A percentile compares a stretch with the other conserved stretches of the same genome.
Conservation (phyloP, 2,329 filamentous ascomycete genomes). For the Colletotrichum echinochloae region DNA sequence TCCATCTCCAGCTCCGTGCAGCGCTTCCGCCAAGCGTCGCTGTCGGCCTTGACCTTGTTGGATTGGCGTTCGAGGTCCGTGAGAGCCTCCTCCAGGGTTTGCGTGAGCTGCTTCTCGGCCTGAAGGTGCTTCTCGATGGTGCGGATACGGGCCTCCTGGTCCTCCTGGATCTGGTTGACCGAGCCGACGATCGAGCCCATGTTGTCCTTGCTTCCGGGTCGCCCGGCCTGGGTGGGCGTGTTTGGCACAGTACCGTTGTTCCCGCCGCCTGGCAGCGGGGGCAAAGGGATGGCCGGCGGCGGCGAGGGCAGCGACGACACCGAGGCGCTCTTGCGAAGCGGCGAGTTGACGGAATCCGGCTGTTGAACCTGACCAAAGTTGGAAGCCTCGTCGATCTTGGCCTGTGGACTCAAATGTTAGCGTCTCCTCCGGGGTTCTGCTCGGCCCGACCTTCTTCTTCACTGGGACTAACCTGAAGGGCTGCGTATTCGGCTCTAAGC, state of each 20-base stretch:
- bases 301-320: constrained; percentile 90
- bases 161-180: constrained; percentile 85
- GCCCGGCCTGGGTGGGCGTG: constrained; percentile 66
- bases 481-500: constrained; percentile 76
- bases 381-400: constrained; percentile 49
- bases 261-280: constrained; percentile 79
- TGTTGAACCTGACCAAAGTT: constrained; percentile 61
- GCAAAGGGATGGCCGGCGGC: constrained; percentile 94
- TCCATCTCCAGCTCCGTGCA: constrained; percentile 80
- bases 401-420: constrained; percentile 58
- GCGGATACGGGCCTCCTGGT: constrained; percentile 93
- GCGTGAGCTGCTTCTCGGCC: constrained; percentile 95
- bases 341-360: constrained; percentile 72
- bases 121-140: constrained; percentile 97
- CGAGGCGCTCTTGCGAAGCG: constrained; percentile 86
- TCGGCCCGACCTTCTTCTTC: not conserved
- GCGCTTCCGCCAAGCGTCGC: constrained; percentile 91
- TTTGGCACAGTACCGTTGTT: constrained; percentile 60
- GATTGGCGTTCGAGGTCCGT: constrained; percentile 93
- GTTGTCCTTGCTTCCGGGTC: constrained; percentile 85
- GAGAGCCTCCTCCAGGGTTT: constrained; percentile 93
- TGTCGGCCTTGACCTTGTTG: constrained; percentile 91
- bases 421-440: not conserved
- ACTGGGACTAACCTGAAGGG: constrained; percentile 77
- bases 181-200: constrained; percentile 67